These are phyloP conservation scores for Penicillium goetzii DNA, from an alignment of 495 filamentous ascomycete species.

Conservation along the genomic window DNA sequence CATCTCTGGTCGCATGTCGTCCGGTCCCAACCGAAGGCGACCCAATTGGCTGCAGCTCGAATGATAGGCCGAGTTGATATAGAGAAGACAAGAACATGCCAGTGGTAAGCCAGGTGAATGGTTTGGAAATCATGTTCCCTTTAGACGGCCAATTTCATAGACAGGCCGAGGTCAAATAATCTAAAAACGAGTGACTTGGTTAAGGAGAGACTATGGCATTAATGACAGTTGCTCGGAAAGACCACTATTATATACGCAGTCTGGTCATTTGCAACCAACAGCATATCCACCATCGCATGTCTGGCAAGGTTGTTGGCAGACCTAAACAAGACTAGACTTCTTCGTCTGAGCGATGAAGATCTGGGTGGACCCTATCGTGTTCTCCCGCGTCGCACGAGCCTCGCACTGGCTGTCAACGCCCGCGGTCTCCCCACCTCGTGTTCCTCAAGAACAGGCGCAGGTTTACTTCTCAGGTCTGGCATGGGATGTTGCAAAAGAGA, in stretches of 20 bases:
- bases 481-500: not conserved
- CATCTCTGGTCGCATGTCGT: not conserved
- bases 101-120: not conserved
- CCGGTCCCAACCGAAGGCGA: not conserved
- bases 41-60: not conserved
- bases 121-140: not conserved
- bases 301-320: not conserved
- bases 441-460: not conserved
- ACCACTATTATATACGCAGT: not conserved
- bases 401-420: not conserved
- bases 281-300: not conserved
- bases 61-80: not conserved
- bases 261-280: not conserved
- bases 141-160: not conserved
- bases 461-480: not conserved
- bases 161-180: not conserved
- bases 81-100: not conserved
- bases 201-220: not conserved
- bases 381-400: conserved; percentile 3
- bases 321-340: not conserved
- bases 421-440: not conserved
- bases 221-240: not conserved
- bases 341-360: not conserved
- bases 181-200: not conserved
- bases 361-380: not conserved